A percentile compares a stretch with the other conserved stretches of the same genome.
Conservation (phyloP, 495 filamentous ascomycete genomes). For the Bryoglossum gracile region DNA sequence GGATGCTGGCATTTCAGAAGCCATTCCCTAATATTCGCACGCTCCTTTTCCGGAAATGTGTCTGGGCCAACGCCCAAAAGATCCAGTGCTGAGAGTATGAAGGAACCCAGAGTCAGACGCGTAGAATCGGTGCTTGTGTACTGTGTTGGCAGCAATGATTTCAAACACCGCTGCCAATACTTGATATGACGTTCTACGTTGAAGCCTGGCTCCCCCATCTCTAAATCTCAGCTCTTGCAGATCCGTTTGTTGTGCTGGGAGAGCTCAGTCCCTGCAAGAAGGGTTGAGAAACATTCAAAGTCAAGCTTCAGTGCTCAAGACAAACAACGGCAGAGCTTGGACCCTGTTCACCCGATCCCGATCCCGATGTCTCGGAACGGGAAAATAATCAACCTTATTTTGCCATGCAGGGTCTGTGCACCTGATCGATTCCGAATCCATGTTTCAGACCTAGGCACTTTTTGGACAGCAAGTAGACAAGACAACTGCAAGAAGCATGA, state of each 20-base stretch:
- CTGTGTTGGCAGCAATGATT: slow-evolving; percentile 66
- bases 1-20: slow-evolving; percentile 69
- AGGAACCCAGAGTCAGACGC: slow-evolving; percentile 82
- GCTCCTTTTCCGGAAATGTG: slow-evolving; percentile 49
- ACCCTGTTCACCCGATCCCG: too few species aligned
- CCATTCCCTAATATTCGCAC: slow-evolving; percentile 58
- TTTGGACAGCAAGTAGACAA: too few species aligned
- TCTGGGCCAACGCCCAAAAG: slow-evolving; percentile 57
- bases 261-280: too few species aligned
- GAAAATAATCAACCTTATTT: slow-evolving; percentile 14
- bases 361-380: slow-evolving; percentile 8
- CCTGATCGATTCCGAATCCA: neutral
- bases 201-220: slow-evolving; percentile 41
- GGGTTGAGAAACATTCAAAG: too few species aligned
- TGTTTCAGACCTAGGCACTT: too few species aligned
- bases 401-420: neutral
- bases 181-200: slow-evolving; percentile 70
- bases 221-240: neutral
- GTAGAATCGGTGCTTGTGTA: slow-evolving; percentile 86
- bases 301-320: too few species aligned
- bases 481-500: too few species aligned
- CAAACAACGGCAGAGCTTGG: too few species aligned
- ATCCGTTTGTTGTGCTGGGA: too few species aligned
- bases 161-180: slow-evolving; percentile 89
- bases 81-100: slow-evolving; percentile 79